Conservation (phyloP, 805 yeast genomes). For the Kazachstania bromeliacearum region DNA sequence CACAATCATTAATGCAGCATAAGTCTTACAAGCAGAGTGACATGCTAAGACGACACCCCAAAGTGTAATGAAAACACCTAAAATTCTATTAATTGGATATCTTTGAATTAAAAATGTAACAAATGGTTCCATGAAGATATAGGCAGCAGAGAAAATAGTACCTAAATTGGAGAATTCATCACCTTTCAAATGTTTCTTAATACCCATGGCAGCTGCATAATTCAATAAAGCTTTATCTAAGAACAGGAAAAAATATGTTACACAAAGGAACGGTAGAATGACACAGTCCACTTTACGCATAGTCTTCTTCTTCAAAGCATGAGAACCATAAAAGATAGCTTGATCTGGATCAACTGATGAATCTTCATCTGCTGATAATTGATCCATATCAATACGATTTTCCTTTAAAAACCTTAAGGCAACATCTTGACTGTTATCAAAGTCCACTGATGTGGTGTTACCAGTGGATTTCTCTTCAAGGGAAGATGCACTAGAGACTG, state of each 20-base stretch:
- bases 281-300: conserved; percentile 38
- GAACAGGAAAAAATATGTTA: conserved; percentile 47
- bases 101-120: conserved; percentile 40
- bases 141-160: conserved; percentile 45
- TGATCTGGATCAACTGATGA: not conserved
- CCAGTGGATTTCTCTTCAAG: too few relatives aligned
- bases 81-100: conserved; percentile 44
- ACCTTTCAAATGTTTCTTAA: conserved; percentile 38
- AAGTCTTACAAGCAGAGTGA: conserved; percentile 44
- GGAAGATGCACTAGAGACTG: too few relatives aligned
- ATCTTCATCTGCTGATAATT: not conserved
- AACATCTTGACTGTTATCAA: too few relatives aligned
- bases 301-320: conserved; percentile 15
- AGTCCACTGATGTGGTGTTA: too few relatives aligned
- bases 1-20: conserved; percentile 47
- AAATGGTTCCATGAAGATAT: conserved; percentile 46
- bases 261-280: conserved; percentile 42
- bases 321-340: conserved; percentile 19
- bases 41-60: conserved; percentile 48
- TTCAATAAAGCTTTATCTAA: conserved; percentile 51
- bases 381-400: conserved; percentile 4
- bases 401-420: conserved; percentile 4
- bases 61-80: conserved; percentile 38
- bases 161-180: conserved; percentile 45
- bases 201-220: conserved; percentile 59